Conservation (phyloP, 2,329 filamentous ascomycete species). For the Cordyceps cateniannulata region DNA sequence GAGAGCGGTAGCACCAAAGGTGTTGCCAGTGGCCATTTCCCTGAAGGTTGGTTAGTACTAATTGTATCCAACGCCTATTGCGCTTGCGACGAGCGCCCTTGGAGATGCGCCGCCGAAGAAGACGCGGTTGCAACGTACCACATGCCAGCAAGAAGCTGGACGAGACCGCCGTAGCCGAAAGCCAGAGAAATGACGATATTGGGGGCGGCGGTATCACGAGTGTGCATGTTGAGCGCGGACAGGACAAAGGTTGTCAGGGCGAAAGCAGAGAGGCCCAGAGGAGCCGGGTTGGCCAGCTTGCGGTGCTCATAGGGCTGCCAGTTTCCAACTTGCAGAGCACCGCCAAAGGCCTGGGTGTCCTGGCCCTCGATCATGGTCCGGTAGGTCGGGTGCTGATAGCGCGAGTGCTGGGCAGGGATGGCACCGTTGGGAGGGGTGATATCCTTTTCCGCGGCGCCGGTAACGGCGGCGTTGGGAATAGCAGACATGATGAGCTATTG, state of each 20-base stretch:
- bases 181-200: slow-evolving; percentile 64
- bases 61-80: not conserved
- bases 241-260: slow-evolving; percentile 79
- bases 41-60: slow-evolving; percentile 32
- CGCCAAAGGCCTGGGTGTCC: slow-evolving; percentile 51
- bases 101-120: not conserved
- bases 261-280: slow-evolving; percentile 70
- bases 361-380: slow-evolving; percentile 8
- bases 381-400: slow-evolving; percentile 8
- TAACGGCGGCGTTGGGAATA: not conserved
- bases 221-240: slow-evolving; percentile 64
- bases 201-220: slow-evolving; percentile 51
- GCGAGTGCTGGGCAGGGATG: slow-evolving; percentile 19
- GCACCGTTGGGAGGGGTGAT: not conserved
- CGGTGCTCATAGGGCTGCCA: slow-evolving; percentile 58
- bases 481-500: slow-evolving; percentile 2
- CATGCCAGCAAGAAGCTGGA: slow-evolving; percentile 79
- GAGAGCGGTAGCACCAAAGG: slow-evolving; percentile 74
- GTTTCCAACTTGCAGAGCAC: slow-evolving; percentile 65
- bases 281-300: slow-evolving; percentile 74
- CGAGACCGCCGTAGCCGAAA: slow-evolving; percentile 69
- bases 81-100: not conserved
- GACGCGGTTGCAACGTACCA: slow-evolving; percentile 52
- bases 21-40: slow-evolving; percentile 86
- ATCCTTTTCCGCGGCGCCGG: slow-evolving; percentile 16